These are phyloP conservation scores for Helminthosporium solani DNA, from an alignment of 2,329 filamentous ascomycete species.

Conservation along the genomic window DNA sequence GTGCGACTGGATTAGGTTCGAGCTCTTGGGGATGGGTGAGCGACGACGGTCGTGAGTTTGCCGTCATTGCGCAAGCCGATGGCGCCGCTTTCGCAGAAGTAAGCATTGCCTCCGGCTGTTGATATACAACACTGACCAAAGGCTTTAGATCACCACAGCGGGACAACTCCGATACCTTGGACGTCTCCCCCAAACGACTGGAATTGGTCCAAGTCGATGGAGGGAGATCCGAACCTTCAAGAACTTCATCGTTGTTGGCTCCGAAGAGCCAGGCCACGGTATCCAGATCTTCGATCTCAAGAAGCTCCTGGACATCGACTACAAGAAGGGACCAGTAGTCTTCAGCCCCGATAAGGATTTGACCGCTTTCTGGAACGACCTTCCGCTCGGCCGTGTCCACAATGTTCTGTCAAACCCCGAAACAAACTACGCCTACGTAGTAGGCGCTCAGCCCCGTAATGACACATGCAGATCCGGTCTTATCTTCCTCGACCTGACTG, in stretches of 20 bases:
- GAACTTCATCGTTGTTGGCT: conserved; percentile 47
- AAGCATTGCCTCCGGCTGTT: background rate
- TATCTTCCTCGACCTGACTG: conserved; percentile 59
- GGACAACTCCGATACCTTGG: conserved; percentile 56
- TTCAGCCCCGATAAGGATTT: conserved; percentile 34
- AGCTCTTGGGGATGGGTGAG: conserved; percentile 57
- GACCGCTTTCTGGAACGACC: conserved; percentile 26
- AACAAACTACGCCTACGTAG: conserved; percentile 36
- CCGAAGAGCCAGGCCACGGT: conserved; percentile 51
- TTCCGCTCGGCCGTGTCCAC: conserved; percentile 41
- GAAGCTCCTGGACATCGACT: conserved; percentile 41
- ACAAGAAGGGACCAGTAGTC: conserved; percentile 29
- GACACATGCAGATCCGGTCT: conserved; percentile 53
- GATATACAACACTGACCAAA: background rate
- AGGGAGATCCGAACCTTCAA: conserved; percentile 52
- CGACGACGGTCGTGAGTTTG: conserved; percentile 54
- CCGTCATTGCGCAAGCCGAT: conserved; percentile 55
- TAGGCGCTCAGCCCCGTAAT: conserved; percentile 36
- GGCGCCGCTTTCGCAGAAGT: conserved; percentile 56
- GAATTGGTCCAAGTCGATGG: conserved; percentile 48
- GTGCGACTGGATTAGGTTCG: conserved; percentile 42
- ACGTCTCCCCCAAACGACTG: conserved; percentile 50
- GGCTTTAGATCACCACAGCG: conserved; percentile 41
- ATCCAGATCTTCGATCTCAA: conserved; percentile 61
- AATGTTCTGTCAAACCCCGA: conserved; percentile 41